A percentile compares a stretch with the other conserved stretches of the same genome.
phyloP scores from a whole-genome alignment of 371 early-diverging fungal genomes.

The Zychaea mexicana region DNA sequence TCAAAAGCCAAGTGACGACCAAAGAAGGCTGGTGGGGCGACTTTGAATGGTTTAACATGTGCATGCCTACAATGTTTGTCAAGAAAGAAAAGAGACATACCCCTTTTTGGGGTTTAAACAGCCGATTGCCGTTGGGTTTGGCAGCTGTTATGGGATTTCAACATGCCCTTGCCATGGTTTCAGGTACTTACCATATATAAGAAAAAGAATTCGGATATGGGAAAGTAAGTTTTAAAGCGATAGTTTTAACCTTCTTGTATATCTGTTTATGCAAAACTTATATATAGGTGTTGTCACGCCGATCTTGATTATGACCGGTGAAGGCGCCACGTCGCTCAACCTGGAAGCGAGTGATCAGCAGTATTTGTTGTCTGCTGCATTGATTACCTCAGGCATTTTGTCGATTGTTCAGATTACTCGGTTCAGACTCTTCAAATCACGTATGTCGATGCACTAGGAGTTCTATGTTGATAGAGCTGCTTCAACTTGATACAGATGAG shows the following conservation, averaged over 20 bases:
- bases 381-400: conserved; percentile 58
- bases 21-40: conserved; percentile 65
- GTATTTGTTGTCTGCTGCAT: conserved; percentile 59
- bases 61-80: conserved; percentile 45
- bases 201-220: not conserved
- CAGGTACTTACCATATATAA: conserved; percentile 16
- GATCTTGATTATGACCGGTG: conserved; percentile 55
- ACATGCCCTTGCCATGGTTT: conserved; percentile 56
- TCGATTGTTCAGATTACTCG: conserved; percentile 65
- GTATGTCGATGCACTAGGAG: conserved; percentile 21
- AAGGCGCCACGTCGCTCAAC: conserved; percentile 53
- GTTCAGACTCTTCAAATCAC: conserved; percentile 48
- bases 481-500: not conserved
- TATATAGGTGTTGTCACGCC: conserved; percentile 62
- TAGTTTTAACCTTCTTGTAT: too few relatives aligned
- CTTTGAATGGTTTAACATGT: conserved; percentile 57
- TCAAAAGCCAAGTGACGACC: conserved; percentile 50
- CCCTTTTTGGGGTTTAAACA: conserved; percentile 66
- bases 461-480: not conserved
- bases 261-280: not conserved
- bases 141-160: conserved; percentile 66
- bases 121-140: conserved; percentile 52
- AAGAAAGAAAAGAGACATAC: conserved; percentile 38
- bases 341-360: conserved; percentile 45
- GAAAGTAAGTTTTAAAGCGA: too few relatives aligned